Evolutionary conservation across 208 protist species (phyloP), one percentile per base, ranked within the genome.

Genomic region (Wallacemonas collosoma): DNA sequence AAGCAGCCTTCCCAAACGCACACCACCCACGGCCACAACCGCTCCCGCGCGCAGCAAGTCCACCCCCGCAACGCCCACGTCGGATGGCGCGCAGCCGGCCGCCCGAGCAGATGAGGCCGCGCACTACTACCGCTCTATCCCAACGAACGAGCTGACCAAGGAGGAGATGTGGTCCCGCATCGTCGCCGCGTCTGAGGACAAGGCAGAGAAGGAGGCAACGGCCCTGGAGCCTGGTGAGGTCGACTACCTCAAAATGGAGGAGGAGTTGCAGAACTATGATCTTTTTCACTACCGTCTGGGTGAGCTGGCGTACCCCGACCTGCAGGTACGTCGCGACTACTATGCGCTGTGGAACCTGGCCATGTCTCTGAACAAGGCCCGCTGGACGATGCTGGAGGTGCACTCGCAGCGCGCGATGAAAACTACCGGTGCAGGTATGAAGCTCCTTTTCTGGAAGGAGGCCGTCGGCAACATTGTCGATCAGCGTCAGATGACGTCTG

Each of bases 331-430:
- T n/a, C 81, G 86, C 48, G 88, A 94, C 68, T 96, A 94, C 78
- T 96, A 94, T 68, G 82, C 89, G 60, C 73, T 96, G 88, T 95
- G 88, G 87, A 84, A 85, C 47, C 68, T 96, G 4, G 83, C 88
- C 55, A 93, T 93, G 86, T 84, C 87, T 11, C 83, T 96, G 45
- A 96, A 96, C 70, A 93, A 90, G 76, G 92, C 92, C 26, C 87
- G 92, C 50, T 96, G 92, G 90, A 86, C 80, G n/a, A 94, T 95
- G 92, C 83, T 96, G 11, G 89, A 96, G 78, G 89, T 95, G 50
- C 85, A 93, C 67, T 84, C 88, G 45, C 88, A 96, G 80, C 85
- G 86, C 17, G 89, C 89, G 48, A 80, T 94, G 67, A 96, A 93
- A 72, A 93, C 85, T 43, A 96, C 92, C 40, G 92, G 92, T n/a